Base-by-base conservation (phyloP, 306 rosid species). In the Quercus robur region DNA sequence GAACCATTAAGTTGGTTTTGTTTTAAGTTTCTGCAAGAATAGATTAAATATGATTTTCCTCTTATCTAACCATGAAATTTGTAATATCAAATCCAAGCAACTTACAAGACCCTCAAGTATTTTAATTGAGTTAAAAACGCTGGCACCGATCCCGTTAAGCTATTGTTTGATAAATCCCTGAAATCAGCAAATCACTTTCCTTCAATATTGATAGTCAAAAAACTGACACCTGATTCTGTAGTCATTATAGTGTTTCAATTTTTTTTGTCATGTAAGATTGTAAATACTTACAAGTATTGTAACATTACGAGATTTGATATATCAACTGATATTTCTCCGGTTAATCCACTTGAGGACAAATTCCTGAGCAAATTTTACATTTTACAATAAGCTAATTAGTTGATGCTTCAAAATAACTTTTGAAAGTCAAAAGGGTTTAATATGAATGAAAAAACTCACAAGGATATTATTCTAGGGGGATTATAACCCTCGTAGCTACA, bases 141-240 rank as follows among this genome's bases (percentile, higher is more conserved):
- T 30, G 88, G 90, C 13, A 88, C 23, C 21, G 81, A 7, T 25
- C 92, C 92, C 0, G 73, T 69, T 71, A 88, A 85, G 81, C 66
- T 63, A 46, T 88, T 88, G 81, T 88, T 73, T 38, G 93, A 89
- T 79, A 89, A 79, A 86, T 89, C 93, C 85, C 93, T 89, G 78
- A 75, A 75, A 87, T 61, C 5, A 67, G 71, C 14, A 68, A 25
- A 68, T 68, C 73, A 46, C 78, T 56, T 78, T 58, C 61, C 67
- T 5, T 4, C 26, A 67, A 12, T 59, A 10, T 38, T 38, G 44
- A 38, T 6, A 1, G 44, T 38, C 44, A 38, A 1, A 38, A 35
- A 6, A 38, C 44, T 38, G 44, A 38, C 10, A 38, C 0, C 44
- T 46, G 52, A 46, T 46, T 46, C 4, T 0, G 15, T 46, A 46